Base-by-base conservation (phyloP, 176 grass and related monocot species). In the Calamus simplicifolius region DNA sequence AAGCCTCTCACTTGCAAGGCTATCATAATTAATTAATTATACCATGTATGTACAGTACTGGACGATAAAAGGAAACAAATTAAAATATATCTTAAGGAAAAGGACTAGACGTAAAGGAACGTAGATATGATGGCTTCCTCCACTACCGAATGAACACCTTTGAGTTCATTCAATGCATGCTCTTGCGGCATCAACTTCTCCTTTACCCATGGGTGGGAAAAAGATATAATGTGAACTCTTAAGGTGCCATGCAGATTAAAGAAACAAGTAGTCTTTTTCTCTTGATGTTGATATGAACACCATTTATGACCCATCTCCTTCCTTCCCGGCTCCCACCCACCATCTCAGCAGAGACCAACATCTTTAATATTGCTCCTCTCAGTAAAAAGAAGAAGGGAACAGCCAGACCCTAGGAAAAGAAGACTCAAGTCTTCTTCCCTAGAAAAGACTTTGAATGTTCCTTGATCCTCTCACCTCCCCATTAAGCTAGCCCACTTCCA, bases 141-240 rank as follows among this genome's bases (percentile, higher is more conserved):
- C 79, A 49, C 51, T 23, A 68, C 50, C 35, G 56, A 54, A 71
- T 72, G 50, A 82, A 68, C 69, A 69, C 64, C 57, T 54, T 61
- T 35, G 66, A 72, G 55, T 58, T 67, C 73, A 76, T 70, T 76
- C 35, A 67, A 61, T 71, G 73, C 66, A 62, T 68, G 54, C 68
- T 29, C 49, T 71, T 35, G 12, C 19, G 27, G 56, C 61, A 54
- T 29, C 28, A 49, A 18, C n/a, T 59, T 17, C 68, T 21, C 19
- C 21, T 62, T 56, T 57, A 43, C 35, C 51, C 52, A n/a, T 52
- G 27, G 25, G 15, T 59, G 43, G 61, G 14, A 54, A 52, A 23
- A 43, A 68, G 1, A 6, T 55, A 38, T 15, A 56, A 25, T 43
- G 6, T 43, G 12, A 56, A 56, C 1, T 43, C 48, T 31, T 75